Evolutionary conservation across 306 rosid genomes (phyloP).

Genomic region (Urtica urens): DNA sequence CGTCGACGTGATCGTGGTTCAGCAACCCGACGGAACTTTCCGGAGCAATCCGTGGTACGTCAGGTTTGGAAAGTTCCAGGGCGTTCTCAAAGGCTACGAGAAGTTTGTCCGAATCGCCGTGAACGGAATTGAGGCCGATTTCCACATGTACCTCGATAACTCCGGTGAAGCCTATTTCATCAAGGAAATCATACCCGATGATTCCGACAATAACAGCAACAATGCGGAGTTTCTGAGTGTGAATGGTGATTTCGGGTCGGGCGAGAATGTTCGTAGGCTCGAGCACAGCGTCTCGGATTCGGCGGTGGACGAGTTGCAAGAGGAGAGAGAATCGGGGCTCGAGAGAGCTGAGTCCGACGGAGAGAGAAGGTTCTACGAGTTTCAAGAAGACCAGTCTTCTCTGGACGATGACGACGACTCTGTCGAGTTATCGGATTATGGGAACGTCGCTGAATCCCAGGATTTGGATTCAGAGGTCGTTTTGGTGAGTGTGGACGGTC

Average conservation of each 20-base stretch:
- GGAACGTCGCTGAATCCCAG: conserved; percentile 46
- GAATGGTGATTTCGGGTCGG: conserved; percentile 17
- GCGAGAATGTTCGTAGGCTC: conserved; percentile 30
- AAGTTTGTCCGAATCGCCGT: conserved; percentile 64
- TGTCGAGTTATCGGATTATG: conserved; percentile 49
- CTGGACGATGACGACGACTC: conserved; percentile 53
- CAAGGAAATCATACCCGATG: conserved; percentile 40
- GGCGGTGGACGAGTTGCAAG: conserved; percentile 34
- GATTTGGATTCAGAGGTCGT: conserved; percentile 62
- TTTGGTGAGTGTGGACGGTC: conserved; percentile 93
- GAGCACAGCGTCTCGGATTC: conserved; percentile 61
- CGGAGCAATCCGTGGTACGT: conserved; percentile 94
- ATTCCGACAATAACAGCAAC: conserved; percentile 22
- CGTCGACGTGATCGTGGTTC: conserved; percentile 89
- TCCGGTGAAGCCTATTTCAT: conserved; percentile 91
- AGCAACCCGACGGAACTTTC: conserved; percentile 89
- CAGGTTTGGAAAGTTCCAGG: conserved; percentile 93
- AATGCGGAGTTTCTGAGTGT: conserved; percentile 16
- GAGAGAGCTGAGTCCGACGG: conserved; percentile 48
- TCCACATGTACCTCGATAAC: conserved; percentile 88
- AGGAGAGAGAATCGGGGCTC: conserved; percentile 12
- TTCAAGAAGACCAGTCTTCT: conserved; percentile 53
- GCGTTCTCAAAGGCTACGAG: conserved; percentile 85
- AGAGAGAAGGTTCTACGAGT: conserved; percentile 57
- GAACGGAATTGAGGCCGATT: conserved; percentile 69